Evolutionary conservation across 2,329 filamentous ascomycete species (phyloP).

Genomic region (Pseudocercospora vitis): DNA sequence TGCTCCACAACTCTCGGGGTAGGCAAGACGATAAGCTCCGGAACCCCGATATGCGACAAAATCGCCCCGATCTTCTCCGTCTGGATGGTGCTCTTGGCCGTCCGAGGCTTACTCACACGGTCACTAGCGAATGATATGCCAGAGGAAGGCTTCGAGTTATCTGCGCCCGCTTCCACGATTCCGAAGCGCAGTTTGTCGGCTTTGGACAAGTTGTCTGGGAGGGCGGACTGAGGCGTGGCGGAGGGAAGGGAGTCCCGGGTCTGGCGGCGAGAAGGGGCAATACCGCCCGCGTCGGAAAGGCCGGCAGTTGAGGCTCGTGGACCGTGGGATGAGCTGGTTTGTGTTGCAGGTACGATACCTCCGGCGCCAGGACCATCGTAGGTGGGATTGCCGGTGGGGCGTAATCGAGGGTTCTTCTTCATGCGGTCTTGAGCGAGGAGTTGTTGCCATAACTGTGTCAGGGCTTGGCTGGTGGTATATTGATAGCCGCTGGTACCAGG

Average conservation of each 20-base stretch:
- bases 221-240: slow-evolving; percentile 42
- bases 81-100: slow-evolving; percentile 73
- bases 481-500: slow-evolving; percentile 55
- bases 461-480: slow-evolving; percentile 78
- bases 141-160: slow-evolving; percentile 76
- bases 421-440: slow-evolving; percentile 80
- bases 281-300: slow-evolving; percentile 29
- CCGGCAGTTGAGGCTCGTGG: slow-evolving; percentile 48
- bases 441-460: slow-evolving; percentile 78
- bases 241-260: slow-evolving; percentile 45
- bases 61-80: slow-evolving; percentile 72
- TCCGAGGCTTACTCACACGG: slow-evolving; percentile 73
- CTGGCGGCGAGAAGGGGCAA: slow-evolving; percentile 19
- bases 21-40: slow-evolving; percentile 69
- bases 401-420: slow-evolving; percentile 71
- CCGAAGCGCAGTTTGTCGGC: slow-evolving; percentile 79
- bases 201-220: slow-evolving; percentile 60
- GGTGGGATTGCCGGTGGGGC: slow-evolving; percentile 32
- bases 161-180: slow-evolving; percentile 55
- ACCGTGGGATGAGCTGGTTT: slow-evolving; percentile 29
- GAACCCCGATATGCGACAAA: slow-evolving; percentile 70
- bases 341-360: slow-evolving; percentile 18
- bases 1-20: slow-evolving; percentile 69
- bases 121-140: slow-evolving; percentile 90
- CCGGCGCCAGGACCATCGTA: slow-evolving; percentile 22